phyloP scores from a whole-genome alignment of 1,284 basidiomycete species.

The Chalciporus sp. region DNA sequence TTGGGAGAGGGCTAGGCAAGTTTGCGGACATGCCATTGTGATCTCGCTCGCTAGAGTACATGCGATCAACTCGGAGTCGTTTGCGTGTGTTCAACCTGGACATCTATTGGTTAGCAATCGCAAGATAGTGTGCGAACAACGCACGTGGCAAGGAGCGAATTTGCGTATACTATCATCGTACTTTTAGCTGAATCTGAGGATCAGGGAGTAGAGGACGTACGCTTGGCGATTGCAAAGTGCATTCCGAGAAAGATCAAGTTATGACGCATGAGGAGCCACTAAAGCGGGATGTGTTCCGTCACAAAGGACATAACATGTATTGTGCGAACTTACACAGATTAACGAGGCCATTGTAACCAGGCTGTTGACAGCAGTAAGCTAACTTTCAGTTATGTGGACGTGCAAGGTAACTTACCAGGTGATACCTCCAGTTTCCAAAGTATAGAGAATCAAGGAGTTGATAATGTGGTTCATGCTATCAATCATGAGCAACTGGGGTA shows the following conservation, averaged over 20 bases:
- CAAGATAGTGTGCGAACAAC: neutral
- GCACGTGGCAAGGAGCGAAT: constrained; percentile 37
- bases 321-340: constrained; percentile 42
- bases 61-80: constrained; percentile 28
- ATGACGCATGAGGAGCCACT: constrained; percentile 51
- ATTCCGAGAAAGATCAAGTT: constrained; percentile 52
- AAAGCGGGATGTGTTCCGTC: neutral
- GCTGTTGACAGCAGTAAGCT: constrained; percentile 24
- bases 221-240: constrained; percentile 54
- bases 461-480: constrained; percentile 51
- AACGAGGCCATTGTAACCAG: constrained; percentile 40
- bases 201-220: constrained; percentile 26
- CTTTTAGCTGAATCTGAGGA: neutral
- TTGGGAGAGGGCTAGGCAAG: constrained; percentile 14
- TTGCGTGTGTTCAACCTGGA: constrained; percentile 35
- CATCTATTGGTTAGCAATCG: neutral
- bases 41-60: constrained; percentile 33
- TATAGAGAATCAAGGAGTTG: constrained; percentile 52
- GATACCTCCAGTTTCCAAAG: constrained; percentile 53
- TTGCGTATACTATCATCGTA: constrained; percentile 28
- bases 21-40: constrained; percentile 12
- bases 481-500: constrained; percentile 1
- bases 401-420: constrained; percentile 40
- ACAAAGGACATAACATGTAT: neutral
- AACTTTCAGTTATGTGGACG: constrained; percentile 23